Evolutionary conservation across 2,329 filamentous ascomycete species (phyloP).

Genomic region (Curvularia hawaiiensis): DNA sequence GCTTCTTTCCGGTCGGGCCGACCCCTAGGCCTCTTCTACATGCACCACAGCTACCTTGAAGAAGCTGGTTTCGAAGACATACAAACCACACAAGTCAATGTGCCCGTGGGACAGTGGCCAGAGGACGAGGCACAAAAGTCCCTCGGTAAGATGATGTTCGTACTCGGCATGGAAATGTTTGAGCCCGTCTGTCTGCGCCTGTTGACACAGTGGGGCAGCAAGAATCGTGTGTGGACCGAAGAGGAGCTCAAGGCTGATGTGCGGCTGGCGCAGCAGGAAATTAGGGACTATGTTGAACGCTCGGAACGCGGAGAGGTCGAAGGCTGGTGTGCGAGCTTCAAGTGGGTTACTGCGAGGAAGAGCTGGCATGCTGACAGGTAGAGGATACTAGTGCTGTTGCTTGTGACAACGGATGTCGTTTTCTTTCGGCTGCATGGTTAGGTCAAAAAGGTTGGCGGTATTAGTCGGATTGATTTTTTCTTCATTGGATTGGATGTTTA

Average conservation of each 20-base stretch:
- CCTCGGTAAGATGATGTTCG: slow-evolving; percentile 43
- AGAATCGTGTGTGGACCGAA: slow-evolving; percentile 32
- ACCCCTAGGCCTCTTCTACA: slow-evolving; percentile 51
- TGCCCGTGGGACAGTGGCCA: slow-evolving; percentile 43
- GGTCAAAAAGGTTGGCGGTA: not conserved
- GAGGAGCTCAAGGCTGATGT: slow-evolving; percentile 34
- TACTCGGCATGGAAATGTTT: slow-evolving; percentile 42
- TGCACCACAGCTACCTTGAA: slow-evolving; percentile 47
- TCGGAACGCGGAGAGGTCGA: slow-evolving; percentile 33
- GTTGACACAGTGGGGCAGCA: slow-evolving; percentile 38
- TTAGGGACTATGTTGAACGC: slow-evolving; percentile 33
- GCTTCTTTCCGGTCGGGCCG: slow-evolving; percentile 50
- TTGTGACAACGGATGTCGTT: no score
- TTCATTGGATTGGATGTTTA: not conserved
- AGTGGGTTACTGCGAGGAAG: slow-evolving; percentile 44
- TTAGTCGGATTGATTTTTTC: not conserved
- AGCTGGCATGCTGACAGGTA: slow-evolving; percentile 26
- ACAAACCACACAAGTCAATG: slow-evolving; percentile 46
- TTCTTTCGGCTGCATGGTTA: not conserved
- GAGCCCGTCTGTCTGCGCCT: slow-evolving; percentile 36
- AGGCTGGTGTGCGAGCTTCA: slow-evolving; percentile 44
- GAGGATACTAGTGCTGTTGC: not conserved
- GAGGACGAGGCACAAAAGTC: slow-evolving; percentile 37
- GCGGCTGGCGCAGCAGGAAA: slow-evolving; percentile 33
- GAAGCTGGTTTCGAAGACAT: slow-evolving; percentile 54